A percentile compares a stretch with the other conserved stretches of the same genome.
phyloP scores from a whole-genome alignment of 139 green algal genomes.

The Chlamydomonas sp. region DNA sequence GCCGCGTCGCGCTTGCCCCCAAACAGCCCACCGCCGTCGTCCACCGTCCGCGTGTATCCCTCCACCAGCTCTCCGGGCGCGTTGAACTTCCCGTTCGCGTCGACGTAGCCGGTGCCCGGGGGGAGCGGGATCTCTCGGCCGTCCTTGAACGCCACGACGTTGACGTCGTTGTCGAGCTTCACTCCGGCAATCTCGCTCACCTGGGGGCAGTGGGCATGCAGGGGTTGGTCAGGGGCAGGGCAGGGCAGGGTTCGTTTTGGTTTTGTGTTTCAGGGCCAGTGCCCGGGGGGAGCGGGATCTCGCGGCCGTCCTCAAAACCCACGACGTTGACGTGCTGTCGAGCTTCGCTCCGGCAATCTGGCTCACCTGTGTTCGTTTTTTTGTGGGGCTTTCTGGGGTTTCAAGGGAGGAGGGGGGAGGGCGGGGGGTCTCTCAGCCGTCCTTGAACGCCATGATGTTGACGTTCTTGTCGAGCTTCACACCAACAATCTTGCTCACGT shows the following conservation, averaged over 20 bases:
- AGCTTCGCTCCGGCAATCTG: constrained; percentile 46
- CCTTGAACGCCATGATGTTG: constrained; percentile 37
- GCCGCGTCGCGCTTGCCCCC: no score
- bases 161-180: constrained; percentile 43
- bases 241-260: neutral
- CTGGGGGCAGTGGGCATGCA: constrained; percentile 22
- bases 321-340: constrained; percentile 42
- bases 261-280: constrained; percentile 3
- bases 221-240: no score
- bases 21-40: no score
- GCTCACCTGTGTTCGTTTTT: constrained; percentile 23
- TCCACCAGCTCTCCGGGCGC: no score
- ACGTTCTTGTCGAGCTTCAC: constrained; percentile 43
- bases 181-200: constrained; percentile 44
- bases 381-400: neutral
- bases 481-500: constrained; percentile 44
- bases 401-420: constrained; percentile 12
- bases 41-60: no score
- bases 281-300: constrained; percentile 21
- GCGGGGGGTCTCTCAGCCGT: constrained; percentile 16
- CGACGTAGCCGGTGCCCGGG: constrained; percentile 21
- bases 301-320: constrained; percentile 27
- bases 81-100: constrained; percentile 17
- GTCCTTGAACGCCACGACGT: constrained; percentile 36
- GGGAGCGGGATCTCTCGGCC: constrained; percentile 19